Evolutionary conservation across 768 basidiomycete genomes (phyloP).

Genomic region (Suillus plorans): DNA sequence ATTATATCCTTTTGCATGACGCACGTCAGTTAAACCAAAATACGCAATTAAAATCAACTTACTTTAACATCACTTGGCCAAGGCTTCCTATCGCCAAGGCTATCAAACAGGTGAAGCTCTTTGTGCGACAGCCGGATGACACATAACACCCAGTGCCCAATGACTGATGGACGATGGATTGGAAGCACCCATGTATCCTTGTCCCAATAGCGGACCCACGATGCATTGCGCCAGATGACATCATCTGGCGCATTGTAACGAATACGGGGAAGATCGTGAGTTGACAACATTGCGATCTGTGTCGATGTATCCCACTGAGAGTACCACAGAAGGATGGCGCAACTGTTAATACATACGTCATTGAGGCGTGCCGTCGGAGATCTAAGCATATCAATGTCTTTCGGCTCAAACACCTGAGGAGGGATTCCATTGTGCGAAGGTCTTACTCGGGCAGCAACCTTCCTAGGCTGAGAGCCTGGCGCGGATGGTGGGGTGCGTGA

Average conservation of each 20-base stretch:
- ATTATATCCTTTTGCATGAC: not conserved
- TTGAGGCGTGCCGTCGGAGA: not conserved
- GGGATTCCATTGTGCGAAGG: not conserved
- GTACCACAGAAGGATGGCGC: conserved; percentile 10
- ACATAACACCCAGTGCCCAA: conserved; percentile 35
- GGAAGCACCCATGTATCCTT: conserved; percentile 36
- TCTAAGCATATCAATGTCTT: conserved; percentile 8
- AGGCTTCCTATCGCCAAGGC: not conserved
- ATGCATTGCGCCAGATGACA: conserved; percentile 22
- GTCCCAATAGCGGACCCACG: conserved; percentile 26
- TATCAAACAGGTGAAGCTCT: not conserved
- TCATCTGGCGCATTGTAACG: conserved; percentile 6
- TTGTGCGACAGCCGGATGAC: conserved; percentile 1
- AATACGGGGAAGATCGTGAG: conserved; percentile 10
- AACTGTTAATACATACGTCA: conserved; percentile 11
- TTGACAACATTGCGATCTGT: conserved; percentile 8
- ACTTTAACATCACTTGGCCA: not conserved
- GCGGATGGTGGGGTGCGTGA: no score
- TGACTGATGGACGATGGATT: conserved; percentile 25
- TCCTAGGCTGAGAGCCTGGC: not conserved
- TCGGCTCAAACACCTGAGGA: conserved; percentile 4
- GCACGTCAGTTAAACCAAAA: not conserved
- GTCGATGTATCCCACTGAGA: not conserved
- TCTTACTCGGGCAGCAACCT: not conserved
- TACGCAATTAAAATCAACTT: not conserved